Conservation (phyloP, 2,329 filamentous ascomycete species). For the Polytolypa hystricis region DNA sequence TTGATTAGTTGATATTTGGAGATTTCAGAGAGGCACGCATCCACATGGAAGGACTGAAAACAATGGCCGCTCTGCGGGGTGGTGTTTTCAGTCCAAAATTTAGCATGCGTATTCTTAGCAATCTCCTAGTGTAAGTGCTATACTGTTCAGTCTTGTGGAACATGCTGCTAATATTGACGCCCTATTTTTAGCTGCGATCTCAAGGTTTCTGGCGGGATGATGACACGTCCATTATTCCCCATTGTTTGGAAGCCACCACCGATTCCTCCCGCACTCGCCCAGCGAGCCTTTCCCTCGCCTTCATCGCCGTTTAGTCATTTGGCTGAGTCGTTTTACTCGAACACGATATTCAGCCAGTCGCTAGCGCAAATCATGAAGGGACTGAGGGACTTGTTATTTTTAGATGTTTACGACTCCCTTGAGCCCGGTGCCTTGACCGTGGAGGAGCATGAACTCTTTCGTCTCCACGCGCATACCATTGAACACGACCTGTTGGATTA, state of each 20-base stretch:
- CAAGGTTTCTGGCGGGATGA: constrained; percentile 24
- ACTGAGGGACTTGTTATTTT: constrained; percentile 23
- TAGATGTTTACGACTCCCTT: constrained; percentile 19
- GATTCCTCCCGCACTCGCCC: constrained; percentile 18
- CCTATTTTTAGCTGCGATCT: constrained; percentile 23
- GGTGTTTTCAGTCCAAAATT: constrained; percentile 20
- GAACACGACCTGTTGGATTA: constrained; percentile 31
- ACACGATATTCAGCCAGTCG: constrained; percentile 19
- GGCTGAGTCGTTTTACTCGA: constrained; percentile 19
- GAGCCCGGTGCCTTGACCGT: constrained; percentile 14
- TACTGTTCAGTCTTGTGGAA: background rate
- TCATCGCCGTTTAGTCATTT: constrained; percentile 17
- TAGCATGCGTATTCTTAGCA: constrained; percentile 17
- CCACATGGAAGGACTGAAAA: constrained; percentile 27
- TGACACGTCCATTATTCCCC: constrained; percentile 24
- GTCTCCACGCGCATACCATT: constrained; percentile 23
- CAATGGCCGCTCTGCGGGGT: constrained; percentile 28
- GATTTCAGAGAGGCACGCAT: constrained; percentile 28
- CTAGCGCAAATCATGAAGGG: constrained; percentile 18
- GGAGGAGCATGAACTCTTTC: constrained; percentile 23
- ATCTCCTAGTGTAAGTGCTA: constrained; percentile 21
- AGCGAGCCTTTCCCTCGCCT: constrained; percentile 19
- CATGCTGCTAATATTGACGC: too few relatives aligned
- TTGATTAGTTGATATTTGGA: constrained; percentile 24
- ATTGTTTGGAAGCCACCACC: constrained; percentile 23